Evolutionary conservation across 2,329 filamentous ascomycete genomes (phyloP).

Genomic region (Macrophomina tecta): DNA sequence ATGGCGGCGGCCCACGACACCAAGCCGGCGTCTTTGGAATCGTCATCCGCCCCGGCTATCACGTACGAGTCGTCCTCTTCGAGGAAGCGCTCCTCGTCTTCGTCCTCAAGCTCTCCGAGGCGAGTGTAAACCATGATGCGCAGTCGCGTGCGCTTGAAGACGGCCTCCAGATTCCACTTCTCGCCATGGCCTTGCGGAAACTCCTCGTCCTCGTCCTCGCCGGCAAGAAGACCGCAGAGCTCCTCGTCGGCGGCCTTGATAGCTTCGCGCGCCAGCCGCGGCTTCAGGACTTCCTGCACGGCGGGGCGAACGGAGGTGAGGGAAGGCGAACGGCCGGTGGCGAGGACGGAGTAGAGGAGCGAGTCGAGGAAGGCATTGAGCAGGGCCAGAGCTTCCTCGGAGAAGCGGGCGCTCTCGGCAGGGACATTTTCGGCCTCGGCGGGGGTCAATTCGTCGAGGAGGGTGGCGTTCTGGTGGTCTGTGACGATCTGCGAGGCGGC

Average conservation of each 20-base stretch:
- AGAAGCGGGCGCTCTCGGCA: constrained; percentile 73
- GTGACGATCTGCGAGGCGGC: constrained; percentile 92
- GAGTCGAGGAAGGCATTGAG: constrained; percentile 95
- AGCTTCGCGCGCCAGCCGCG: constrained; percentile 84
- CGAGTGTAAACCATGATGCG: constrained; percentile 99
- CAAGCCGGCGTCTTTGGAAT: constrained; percentile 39
- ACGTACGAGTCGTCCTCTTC: constrained; percentile 56
- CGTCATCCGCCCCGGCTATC: constrained; percentile 40
- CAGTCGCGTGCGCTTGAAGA: constrained; percentile 91
- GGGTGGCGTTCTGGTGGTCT: constrained; percentile 80
- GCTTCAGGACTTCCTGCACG: constrained; percentile 84
- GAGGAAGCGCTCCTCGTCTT: constrained; percentile 90
- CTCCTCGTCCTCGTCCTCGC: constrained; percentile 70
- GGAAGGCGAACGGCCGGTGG: constrained; percentile 76
- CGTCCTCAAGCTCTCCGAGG: constrained; percentile 94
- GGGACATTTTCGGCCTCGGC: constrained; percentile 64
- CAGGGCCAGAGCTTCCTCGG: constrained; percentile 73
- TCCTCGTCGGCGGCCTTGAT: constrained; percentile 85
- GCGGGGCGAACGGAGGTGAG: constrained; percentile 78
- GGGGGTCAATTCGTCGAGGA: constrained; percentile 72
- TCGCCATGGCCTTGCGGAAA: constrained; percentile 39
- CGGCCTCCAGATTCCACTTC: constrained; percentile 87
- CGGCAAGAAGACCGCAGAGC: constrained; percentile 84
- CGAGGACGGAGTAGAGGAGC: constrained; percentile 88
- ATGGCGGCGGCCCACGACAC: constrained; percentile 92